Evolutionary conservation across 2,329 filamentous ascomycete species (phyloP).

Genomic region (Golovinomyces cichoracearum): DNA sequence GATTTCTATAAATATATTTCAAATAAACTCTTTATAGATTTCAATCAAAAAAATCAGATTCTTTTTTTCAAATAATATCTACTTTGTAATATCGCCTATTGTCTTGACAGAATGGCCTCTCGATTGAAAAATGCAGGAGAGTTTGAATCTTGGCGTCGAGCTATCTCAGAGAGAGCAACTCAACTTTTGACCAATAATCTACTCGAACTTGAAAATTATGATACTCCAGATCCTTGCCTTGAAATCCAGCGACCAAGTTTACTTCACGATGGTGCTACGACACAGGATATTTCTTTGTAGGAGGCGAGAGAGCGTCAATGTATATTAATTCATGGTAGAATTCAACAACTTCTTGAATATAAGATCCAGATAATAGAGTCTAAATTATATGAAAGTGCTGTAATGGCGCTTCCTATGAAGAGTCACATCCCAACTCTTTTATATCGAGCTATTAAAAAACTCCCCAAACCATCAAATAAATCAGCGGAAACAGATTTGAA

Average conservation of each 20-base stretch:
- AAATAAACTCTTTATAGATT: too few species aligned
- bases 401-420: neutral
- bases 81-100: too few species aligned
- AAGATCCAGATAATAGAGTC: neutral
- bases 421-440: neutral
- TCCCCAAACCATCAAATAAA: neutral
- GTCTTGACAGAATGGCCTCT: too few species aligned
- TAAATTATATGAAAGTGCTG: neutral
- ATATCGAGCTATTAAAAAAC: neutral
- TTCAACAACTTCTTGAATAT: neutral
- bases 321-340: neutral
- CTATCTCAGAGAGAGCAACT: neutral
- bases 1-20: too few species aligned
- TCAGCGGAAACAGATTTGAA: neutral
- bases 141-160: neutral
- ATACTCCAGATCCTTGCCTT: neutral
- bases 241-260: neutral
- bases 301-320: neutral
- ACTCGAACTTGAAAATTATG: neutral
- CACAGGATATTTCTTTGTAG: conserved; percentile 1
- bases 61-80: too few species aligned
- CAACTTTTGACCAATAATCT: neutral
- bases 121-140: neutral
- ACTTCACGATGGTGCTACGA: neutral
- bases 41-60: too few species aligned